Base-by-base conservation (phyloP, 192 early-diverging fungal species). In the Obelidium mucronatum region DNA sequence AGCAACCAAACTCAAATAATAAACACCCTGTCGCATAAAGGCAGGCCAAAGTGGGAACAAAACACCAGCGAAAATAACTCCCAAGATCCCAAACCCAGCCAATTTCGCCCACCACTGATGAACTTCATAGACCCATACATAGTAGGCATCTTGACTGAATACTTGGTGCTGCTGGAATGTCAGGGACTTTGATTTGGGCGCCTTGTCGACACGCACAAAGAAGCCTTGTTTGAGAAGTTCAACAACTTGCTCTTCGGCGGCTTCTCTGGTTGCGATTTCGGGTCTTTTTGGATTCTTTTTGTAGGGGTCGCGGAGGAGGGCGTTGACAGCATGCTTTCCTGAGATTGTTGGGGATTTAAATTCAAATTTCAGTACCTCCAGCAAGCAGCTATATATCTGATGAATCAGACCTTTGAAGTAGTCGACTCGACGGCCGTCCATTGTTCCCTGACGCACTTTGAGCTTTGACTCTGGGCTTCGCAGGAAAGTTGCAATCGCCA, bases 1-100 rank as follows among this genome's bases (percentile, higher is more conserved):
- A 22, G 94, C 84, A 36, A 88, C 89, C 66, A 96, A 87, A 61
- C 91, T 92, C 37, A 97, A 80, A 78, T 98, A 98, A 90, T 95
- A 97, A 19, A 95, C 95, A 74, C 93, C 93, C 56, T 90, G 80
- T 33, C 94, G 84, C 61, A 98, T 83, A 48, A 86, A 78, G 6
- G 88, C 81, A 5, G 97, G 97, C 97, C 97, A 98, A 33, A 98
- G 87, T 36, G 96, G 97, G 88, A 99, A 99, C 90, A 99, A 91
- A 67, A 99, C 97, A 67, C 93, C 96, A 1, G 94, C 93, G 75
- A 99, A 88, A 31, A 94, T 91, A 17, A 94, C 82, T 2, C 86
- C 80, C 44, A 99, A 82, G 30, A 99, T 82, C 28, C 87, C 92
- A 36, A 88, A 85, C 4, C 94, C 96, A 55, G 94, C 91, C 63